Base-by-base conservation (phyloP, 78 protist genomes). In the Tieghemostelium lacteum region DNA sequence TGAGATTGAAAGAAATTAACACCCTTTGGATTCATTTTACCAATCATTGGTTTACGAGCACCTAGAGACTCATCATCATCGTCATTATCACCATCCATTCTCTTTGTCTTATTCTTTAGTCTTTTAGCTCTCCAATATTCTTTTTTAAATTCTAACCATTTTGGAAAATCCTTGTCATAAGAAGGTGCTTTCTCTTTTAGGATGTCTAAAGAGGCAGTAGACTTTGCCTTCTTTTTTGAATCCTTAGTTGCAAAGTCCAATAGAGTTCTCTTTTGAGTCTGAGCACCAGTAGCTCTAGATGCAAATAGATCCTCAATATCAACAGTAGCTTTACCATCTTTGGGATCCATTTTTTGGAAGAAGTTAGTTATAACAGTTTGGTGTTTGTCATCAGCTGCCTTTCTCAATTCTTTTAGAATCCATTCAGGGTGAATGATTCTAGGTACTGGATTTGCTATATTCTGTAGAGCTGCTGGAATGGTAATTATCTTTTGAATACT, bases 401-500 rank as follows among this genome's bases (percentile, higher is more conserved):
- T 89, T 14, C 61, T 34, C 26, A 95, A 2, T 22, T 54, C 86
- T 75, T 91, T 93, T 31, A 28, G 29, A 36, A 98, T 93, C 99
- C 99, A 99, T 42, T 97, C 98, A 0, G 99, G 99, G 72, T 97
- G 99, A 24, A 4, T 63, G 8, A 99, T 98, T 14, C 99, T 87
- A 20, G 98, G 99, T 16, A 97, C 97, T 7, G 99, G 99, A 65
- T 98, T 98, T 19, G 26, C 2, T n/a, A 99, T 52, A 22, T 72
- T 22, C 73, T 99, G 99, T 42, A 95, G 52, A 8, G 97, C 98
- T 2, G 99, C 99, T 0, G 99, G 99, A 65, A 99, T 97, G 1
- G 99, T 97, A 57, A 99, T 76, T 60, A 99, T 98, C 89, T 99
- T 99, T 86, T 96, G 98, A 22, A 99, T 94, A 52, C 86, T 45